Evolutionary conservation across 495 filamentous ascomycete species (phyloP).

Genomic region (Cryomyces minteri): DNA sequence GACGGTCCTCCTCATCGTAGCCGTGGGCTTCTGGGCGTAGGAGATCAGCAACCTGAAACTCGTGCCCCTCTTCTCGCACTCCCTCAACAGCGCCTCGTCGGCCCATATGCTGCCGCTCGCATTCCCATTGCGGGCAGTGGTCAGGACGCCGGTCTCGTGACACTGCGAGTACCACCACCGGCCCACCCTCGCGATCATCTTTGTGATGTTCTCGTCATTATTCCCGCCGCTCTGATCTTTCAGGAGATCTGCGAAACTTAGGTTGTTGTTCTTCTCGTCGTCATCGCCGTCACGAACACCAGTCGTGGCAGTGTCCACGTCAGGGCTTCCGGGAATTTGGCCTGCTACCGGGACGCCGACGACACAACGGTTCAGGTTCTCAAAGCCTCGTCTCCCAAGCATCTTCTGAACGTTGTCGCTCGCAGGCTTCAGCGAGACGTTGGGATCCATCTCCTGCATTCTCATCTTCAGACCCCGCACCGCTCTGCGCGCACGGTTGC

Average conservation of each 20-base stretch:
- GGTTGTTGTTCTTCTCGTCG: conserved; percentile 1
- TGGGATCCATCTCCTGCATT: conserved; percentile 42
- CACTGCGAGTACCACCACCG: conserved; percentile 92
- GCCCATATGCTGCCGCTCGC: conserved; percentile 53
- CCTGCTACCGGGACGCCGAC: conserved; percentile 82
- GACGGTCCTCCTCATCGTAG: conserved; percentile 36
- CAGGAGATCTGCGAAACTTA: conserved; percentile 15
- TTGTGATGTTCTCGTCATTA: conserved; percentile 64
- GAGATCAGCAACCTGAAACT: conserved; percentile 83
- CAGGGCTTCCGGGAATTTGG: conserved; percentile 25
- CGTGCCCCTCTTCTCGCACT: conserved; percentile 73
- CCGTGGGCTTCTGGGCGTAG: conserved; percentile 66
- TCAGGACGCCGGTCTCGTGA: conserved; percentile 53
- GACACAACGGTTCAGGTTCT: conserved; percentile 69
- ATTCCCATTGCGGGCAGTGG: conserved; percentile 22
- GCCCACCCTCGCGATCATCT: conserved; percentile 81
- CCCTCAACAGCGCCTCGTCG: conserved; percentile 54
- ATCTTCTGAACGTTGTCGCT: conserved; percentile 63
- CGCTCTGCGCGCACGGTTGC: conserved; percentile 48
- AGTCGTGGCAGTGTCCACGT: conserved; percentile 4
- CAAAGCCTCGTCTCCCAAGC: conserved; percentile 62
- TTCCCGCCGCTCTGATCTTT: conserved; percentile 27
- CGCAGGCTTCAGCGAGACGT: conserved; percentile 50
- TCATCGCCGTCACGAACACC: background rate
- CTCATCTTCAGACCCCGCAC: conserved; percentile 62